Evolutionary conservation across 164 flowering plant species (phyloP), one percentile per base, ranked within the genome.

Genomic region (Kingdonia uniflora): DNA sequence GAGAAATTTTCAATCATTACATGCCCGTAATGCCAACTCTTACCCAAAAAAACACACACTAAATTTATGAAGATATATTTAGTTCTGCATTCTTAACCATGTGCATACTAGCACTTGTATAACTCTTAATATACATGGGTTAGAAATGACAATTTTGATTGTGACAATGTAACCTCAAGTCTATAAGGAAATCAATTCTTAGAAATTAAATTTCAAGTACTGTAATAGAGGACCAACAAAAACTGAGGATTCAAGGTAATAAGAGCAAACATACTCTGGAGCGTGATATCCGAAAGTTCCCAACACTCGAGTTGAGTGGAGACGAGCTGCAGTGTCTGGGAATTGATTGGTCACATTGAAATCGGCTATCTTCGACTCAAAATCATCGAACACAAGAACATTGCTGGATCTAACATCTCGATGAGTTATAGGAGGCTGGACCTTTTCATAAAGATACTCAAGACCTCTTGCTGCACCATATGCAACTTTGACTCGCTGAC

Each of bases 201-300:
- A 50, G 44, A 38, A 17, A 20, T 23, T 51, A 16, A 20, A 13
- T 14, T 7, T 11, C 14, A 21, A 22, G 10, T 5, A 24, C 29
- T 10, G 14, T 5, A 25, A 54, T 23, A 40, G 21, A 4, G 37
- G 35, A 29, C 4, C 35, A 29, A n/a, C n/a, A n/a, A n/a, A n/a
- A 29, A 29, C 35, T 4, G 35, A 29, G 4, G 8, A 3, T 3
- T 29, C 8, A 29, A 52, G 19, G 38, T 19, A 25, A 47, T 13
- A 17, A 53, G 14, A 45, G 14, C 35, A 29, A 29, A 29, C 53
- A 74, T 86, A 89, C 97, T 89, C 97, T 72, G 97, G 97, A 16
- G 97, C 95, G 81, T 89, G 95, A 68, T 89, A 86, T 37, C 97
- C 95, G 65, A 89, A 90, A 17, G 97, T 90, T 64, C 97, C 97